A percentile compares a stretch with the other conserved stretches of the same genome.
phyloP scores from a whole-genome alignment of 805 yeast genomes.

The Saturnispora silvae region DNA sequence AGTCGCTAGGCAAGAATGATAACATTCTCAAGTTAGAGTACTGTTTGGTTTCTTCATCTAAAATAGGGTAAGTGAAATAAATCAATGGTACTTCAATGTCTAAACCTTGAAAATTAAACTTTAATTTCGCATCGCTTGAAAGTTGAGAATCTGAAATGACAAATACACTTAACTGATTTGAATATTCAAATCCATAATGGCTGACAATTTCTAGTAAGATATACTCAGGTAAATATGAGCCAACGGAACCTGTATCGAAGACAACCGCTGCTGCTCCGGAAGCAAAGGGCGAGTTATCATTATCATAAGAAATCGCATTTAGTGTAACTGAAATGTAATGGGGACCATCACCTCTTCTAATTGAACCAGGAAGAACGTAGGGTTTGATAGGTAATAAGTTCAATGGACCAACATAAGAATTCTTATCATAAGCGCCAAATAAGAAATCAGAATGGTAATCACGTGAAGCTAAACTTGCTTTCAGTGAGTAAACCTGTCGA shows the following conservation, averaged over 20 bases:
- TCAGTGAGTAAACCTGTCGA: slow-evolving; percentile 44
- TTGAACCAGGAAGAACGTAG: slow-evolving; percentile 15
- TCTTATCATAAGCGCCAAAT: slow-evolving; percentile 57
- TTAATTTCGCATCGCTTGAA: slow-evolving; percentile 18
- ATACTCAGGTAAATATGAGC: slow-evolving; percentile 31
- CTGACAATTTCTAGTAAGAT: slow-evolving; percentile 18
- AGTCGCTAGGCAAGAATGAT: slow-evolving; percentile 20
- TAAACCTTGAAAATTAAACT: slow-evolving; percentile 45
- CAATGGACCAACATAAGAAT: slow-evolving; percentile 34
- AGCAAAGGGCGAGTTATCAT: slow-evolving; percentile 13
- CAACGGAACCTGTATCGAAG: slow-evolving; percentile 46
- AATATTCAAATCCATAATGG: slow-evolving; percentile 32
- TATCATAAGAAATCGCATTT: slow-evolving; percentile 23
- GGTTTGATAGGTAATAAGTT: slow-evolving; percentile 13
- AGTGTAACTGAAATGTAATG: slow-evolving; percentile 37
- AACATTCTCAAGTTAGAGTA: slow-evolving; percentile 9
- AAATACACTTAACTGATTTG: slow-evolving; percentile 32
- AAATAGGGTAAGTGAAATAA: slow-evolving; percentile 12
- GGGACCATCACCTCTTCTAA: slow-evolving; percentile 19
- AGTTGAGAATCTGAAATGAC: slow-evolving; percentile 30
- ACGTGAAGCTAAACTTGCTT: slow-evolving; percentile 19
- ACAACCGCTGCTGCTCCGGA: slow-evolving; percentile 25
- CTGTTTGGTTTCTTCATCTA: slow-evolving; percentile 9
- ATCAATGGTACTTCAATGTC: slow-evolving; percentile 37
- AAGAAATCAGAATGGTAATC: slow-evolving; percentile 37